Evolutionary conservation across 805 yeast genomes (phyloP).

Genomic region (Saccharomycopsis javanensis): DNA sequence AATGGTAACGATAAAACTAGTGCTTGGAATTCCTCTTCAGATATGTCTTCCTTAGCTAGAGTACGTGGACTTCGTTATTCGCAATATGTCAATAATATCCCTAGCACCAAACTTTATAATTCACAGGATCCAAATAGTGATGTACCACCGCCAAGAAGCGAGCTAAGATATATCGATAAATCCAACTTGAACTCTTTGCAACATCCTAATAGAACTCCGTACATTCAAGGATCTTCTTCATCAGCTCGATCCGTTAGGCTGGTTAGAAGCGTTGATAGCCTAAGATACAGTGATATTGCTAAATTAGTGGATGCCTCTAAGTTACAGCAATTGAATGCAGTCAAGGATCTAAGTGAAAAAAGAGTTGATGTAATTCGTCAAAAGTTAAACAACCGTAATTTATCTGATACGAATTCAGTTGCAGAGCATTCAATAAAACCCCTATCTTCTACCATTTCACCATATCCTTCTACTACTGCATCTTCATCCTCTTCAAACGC

Average conservation of each 20-base stretch:
- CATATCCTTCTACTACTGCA: not conserved
- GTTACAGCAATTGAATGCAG: conserved; percentile 12
- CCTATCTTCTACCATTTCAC: not conserved
- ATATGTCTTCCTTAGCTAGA: not conserved
- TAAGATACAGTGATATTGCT: conserved; percentile 7
- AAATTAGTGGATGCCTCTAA: conserved; percentile 17
- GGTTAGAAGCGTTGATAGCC: conserved; percentile 17
- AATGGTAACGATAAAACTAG: not conserved
- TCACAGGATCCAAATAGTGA: not conserved
- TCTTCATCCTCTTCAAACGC: not conserved
- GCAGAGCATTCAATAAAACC: not conserved
- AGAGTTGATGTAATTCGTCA: conserved; percentile 11
- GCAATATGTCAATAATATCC: conserved; percentile 12
- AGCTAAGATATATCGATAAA: not conserved
- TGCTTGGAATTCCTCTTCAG: not conserved
- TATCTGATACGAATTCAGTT: not conserved
- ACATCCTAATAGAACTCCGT: not conserved
- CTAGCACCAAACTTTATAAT: not conserved
- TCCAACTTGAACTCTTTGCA: not conserved
- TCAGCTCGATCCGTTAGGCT: conserved; percentile 6
- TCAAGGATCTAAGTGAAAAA: conserved; percentile 7
- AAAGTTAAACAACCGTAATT: not conserved
- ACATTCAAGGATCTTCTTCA: not conserved
- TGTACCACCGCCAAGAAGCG: not conserved
- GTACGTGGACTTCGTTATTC: conserved; percentile 12